Evolutionary conservation across 2,329 filamentous ascomycete genomes (phyloP).

Genomic region (Botryosphaeria dothidea): DNA sequence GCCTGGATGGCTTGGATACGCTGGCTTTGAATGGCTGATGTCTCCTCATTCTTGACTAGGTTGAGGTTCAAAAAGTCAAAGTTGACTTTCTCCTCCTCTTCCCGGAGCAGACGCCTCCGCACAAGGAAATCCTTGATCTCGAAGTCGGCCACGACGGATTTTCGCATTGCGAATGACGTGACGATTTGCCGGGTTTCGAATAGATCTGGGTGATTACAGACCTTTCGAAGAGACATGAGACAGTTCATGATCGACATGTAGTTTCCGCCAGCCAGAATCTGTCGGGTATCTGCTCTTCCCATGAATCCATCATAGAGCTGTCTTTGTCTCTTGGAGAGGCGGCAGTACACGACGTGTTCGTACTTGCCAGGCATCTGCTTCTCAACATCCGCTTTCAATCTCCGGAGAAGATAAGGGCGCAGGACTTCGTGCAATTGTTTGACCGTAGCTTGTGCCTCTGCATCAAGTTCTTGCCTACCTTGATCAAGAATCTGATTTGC

Average conservation of each 20-base stretch:
- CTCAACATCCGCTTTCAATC: conserved; percentile 94
- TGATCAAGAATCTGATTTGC: conserved; percentile 96
- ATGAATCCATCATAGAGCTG: conserved; percentile 97
- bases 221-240: conserved; percentile 94
- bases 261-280: conserved; percentile 87
- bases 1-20: conserved; percentile 56
- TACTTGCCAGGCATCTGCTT: conserved; percentile 99
- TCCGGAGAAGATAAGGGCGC: conserved; percentile 84
- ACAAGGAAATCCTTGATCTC: conserved; percentile 71
- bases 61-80: conserved; percentile 78
- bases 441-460: conserved; percentile 89
- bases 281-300: conserved; percentile 82
- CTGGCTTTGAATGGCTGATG: conserved; percentile 54
- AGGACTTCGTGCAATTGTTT: conserved; percentile 92
- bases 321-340: conserved; percentile 89
- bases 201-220: conserved; percentile 96
- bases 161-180: conserved; percentile 91
- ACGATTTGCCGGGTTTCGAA: conserved; percentile 96
- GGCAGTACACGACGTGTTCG: conserved; percentile 94
- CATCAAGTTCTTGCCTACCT: conserved; percentile 89
- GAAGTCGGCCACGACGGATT: conserved; percentile 73
- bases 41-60: conserved; percentile 67
- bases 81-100: conserved; percentile 65
- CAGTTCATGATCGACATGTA: conserved; percentile 99
- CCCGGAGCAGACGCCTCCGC: conserved; percentile 63